phyloP scores from a whole-genome alignment of 306 rosid species.

The Betula pendula region DNA sequence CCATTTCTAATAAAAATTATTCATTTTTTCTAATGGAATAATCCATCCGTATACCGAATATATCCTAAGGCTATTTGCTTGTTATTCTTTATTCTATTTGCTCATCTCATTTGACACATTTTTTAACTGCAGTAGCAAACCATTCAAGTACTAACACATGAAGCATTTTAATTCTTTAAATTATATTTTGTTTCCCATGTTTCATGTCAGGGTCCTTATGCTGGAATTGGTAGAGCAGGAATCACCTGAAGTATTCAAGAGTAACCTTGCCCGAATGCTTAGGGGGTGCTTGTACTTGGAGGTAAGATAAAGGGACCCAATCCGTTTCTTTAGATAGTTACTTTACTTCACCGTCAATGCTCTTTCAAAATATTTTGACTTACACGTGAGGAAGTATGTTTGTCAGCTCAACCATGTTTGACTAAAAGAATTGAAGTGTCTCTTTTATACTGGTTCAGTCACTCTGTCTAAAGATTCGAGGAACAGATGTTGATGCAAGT shows the following conservation, averaged over 20 bases:
- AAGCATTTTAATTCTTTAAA: background rate
- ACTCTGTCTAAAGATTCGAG: constrained; percentile 33
- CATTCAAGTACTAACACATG: background rate
- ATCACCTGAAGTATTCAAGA: constrained; percentile 7
- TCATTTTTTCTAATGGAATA: no score
- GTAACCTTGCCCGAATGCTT: constrained; percentile 21
- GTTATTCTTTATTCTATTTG: background rate
- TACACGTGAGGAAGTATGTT: background rate
- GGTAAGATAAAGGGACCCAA: constrained; percentile 12
- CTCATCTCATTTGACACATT: background rate
- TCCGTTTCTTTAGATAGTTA: background rate
- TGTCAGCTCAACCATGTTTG: background rate
- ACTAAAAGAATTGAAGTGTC: background rate
- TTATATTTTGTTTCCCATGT: background rate
- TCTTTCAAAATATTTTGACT: background rate
- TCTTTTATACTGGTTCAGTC: constrained; percentile 16
- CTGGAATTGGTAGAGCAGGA: constrained; percentile 31
- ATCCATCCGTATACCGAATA: no score
- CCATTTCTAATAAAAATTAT: no score
- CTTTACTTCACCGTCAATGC: background rate
- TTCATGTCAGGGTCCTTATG: constrained; percentile 28
- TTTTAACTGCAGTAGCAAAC: background rate
- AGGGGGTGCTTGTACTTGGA: constrained; percentile 30
- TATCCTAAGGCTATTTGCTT: background rate
- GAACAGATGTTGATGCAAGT: constrained; percentile 21